Conservation (phyloP, 1,284 basidiomycete species). For the Marasmius oreades region DNA sequence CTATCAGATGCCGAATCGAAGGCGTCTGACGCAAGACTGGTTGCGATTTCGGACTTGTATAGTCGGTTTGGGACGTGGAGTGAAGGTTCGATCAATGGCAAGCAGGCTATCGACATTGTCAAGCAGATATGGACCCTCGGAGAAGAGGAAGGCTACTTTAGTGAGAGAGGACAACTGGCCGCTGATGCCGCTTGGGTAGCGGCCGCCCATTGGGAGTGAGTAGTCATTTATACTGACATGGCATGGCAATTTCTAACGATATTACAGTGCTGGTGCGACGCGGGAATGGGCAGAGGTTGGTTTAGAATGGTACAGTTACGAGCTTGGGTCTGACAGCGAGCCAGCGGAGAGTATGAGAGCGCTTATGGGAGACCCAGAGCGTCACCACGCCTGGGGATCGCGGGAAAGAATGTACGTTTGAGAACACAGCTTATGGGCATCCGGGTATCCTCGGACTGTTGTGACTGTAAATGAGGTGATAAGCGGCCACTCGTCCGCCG, state of each 20-base stretch:
- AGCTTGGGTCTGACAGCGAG: slow-evolving; percentile 51
- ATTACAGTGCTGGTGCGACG: slow-evolving; percentile 37
- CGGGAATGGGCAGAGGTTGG: slow-evolving; percentile 47
- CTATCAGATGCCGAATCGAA: slow-evolving; percentile 41
- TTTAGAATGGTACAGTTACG: slow-evolving; percentile 49
- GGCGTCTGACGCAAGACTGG: slow-evolving; percentile 47
- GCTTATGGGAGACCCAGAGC: slow-evolving; percentile 34
- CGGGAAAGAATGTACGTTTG: slow-evolving; percentile 23
- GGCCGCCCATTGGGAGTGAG: slow-evolving; percentile 59
- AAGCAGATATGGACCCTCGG: slow-evolving; percentile 52
- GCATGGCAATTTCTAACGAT: slow-evolving; percentile 4
- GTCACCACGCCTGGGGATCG: slow-evolving; percentile 45
- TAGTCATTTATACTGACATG: slow-evolving; percentile 6
- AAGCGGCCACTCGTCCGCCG: neutral
- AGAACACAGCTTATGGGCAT: too few relatives aligned
- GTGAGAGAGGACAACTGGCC: slow-evolving; percentile 57
- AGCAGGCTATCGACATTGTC: slow-evolving; percentile 43
- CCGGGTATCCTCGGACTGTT: too few relatives aligned
- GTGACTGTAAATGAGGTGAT: neutral
- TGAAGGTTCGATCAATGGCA: slow-evolving; percentile 36
- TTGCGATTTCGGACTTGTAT: slow-evolving; percentile 41
- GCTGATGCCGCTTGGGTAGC: slow-evolving; percentile 57
- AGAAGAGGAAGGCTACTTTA: slow-evolving; percentile 58
- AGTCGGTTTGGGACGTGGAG: slow-evolving; percentile 45
- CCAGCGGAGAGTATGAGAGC: slow-evolving; percentile 37